A percentile compares a stretch with the other conserved stretches of the same genome.
Evolutionary conservation across 2,329 filamentous ascomycete genomes (phyloP).

Genomic region (Dothidotthia symphoricarpi): DNA sequence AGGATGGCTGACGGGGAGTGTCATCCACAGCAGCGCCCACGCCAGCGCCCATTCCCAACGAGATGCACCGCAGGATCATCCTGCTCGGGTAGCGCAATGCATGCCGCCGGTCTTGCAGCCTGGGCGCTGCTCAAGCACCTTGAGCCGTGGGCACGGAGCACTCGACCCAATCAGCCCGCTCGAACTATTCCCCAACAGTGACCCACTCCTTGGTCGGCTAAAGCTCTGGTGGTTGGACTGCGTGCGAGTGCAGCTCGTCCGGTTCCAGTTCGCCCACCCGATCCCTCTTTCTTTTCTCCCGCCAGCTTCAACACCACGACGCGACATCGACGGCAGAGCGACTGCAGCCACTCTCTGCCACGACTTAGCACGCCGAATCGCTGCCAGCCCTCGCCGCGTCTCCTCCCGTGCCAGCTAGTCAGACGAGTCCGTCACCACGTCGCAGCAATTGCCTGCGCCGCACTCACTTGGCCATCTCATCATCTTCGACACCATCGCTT

Average conservation of each 20-base stretch:
- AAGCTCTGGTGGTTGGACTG: not conserved
- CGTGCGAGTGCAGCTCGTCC: too few relatives aligned
- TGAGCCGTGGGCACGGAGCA: too few relatives aligned
- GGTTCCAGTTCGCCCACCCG: too few relatives aligned
- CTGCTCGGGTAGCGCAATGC: slow-evolving; percentile 6
- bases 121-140: not conserved
- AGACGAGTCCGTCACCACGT: too few relatives aligned
- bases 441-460: too few relatives aligned
- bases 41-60: not conserved
- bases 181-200: slow-evolving; percentile 2
- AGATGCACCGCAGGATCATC: too few relatives aligned
- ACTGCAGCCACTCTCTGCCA: slow-evolving; percentile 1
- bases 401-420: not conserved
- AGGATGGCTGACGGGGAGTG: too few relatives aligned
- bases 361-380: slow-evolving; percentile 3
- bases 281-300: too few relatives aligned
- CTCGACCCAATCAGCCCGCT: slow-evolving; percentile 2
- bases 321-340: slow-evolving; percentile 4
- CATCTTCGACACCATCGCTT: too few relatives aligned
- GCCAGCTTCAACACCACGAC: not conserved
- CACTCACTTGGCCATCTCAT: too few relatives aligned
- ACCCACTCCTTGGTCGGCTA: slow-evolving; percentile 15
- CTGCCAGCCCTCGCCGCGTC: slow-evolving; percentile 1
- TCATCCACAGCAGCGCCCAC: not conserved
- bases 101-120: slow-evolving; percentile 6